Conservation (phyloP, 2,329 filamentous ascomycete genomes). For the Claviceps citrina region DNA sequence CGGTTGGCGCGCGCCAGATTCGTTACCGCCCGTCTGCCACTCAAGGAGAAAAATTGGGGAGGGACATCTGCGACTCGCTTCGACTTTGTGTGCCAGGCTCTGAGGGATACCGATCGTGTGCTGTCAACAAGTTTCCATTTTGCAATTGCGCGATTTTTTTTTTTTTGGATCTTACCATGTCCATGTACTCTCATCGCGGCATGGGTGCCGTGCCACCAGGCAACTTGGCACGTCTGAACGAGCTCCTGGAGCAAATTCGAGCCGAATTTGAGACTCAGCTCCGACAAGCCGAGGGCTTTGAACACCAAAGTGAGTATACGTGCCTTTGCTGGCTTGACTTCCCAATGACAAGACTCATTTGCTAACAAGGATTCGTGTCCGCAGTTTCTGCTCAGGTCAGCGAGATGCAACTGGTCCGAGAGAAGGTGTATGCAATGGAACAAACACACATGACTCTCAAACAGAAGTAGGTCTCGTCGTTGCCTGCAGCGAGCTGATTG, state of each 20-base stretch:
- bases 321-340: not conserved
- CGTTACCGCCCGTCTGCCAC: not conserved
- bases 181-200: slow-evolving; percentile 84
- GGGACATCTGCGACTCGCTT: not conserved
- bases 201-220: slow-evolving; percentile 54
- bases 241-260: slow-evolving; percentile 82
- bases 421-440: slow-evolving; percentile 88
- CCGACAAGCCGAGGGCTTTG: slow-evolving; percentile 69
- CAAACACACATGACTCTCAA: slow-evolving; percentile 80
- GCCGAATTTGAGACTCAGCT: slow-evolving; percentile 79
- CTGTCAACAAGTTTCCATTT: not conserved
- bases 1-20: slow-evolving; percentile 1
- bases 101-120: not conserved
- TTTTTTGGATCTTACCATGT: slow-evolving; percentile 27
- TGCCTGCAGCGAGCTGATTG: slow-evolving; percentile 3
- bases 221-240: slow-evolving; percentile 56
- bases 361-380: slow-evolving; percentile 3
- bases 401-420: slow-evolving; percentile 86
- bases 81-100: not conserved
- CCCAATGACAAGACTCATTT: not conserved
- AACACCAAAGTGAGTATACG: slow-evolving; percentile 70
- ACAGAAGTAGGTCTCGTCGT: slow-evolving; percentile 53
- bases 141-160: not conserved
- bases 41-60: not conserved
- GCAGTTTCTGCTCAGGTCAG: slow-evolving; percentile 79